Percentiles rank a stretch among this genome's conserved stretches.
Conservation (phyloP, 805 yeast species). For the Spathaspora girioi region DNA sequence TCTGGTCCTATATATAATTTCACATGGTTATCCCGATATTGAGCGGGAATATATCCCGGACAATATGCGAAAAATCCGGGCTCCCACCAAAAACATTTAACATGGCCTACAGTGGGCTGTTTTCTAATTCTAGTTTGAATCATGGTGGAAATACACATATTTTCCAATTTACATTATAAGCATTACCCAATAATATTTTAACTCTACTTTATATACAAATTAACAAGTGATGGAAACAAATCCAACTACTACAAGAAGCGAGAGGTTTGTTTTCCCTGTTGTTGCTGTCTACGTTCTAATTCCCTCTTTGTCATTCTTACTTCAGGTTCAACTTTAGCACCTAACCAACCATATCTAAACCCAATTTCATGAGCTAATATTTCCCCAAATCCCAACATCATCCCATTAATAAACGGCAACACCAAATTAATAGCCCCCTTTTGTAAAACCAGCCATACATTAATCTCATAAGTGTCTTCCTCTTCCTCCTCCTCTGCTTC, state of each 20-base stretch:
- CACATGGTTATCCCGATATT: background rate
- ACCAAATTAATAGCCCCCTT: slow-evolving; percentile 71
- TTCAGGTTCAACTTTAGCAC: slow-evolving; percentile 56
- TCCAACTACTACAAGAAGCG: slow-evolving; percentile 14
- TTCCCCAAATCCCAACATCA: slow-evolving; percentile 96
- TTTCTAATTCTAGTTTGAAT: background rate
- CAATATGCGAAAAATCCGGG: background rate
- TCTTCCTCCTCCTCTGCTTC: slow-evolving; percentile 13
- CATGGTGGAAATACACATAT: background rate
- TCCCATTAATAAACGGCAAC: slow-evolving; percentile 86
- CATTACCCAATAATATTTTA: background rate
- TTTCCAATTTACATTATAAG: background rate
- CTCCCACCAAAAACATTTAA: background rate
- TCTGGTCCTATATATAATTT: background rate
- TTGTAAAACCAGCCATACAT: slow-evolving; percentile 38
- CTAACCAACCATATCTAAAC: slow-evolving; percentile 70
- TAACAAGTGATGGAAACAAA: background rate
- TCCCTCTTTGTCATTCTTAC: slow-evolving; percentile 22
- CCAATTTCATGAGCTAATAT: slow-evolving; percentile 91
- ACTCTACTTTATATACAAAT: background rate
- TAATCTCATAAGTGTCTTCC: slow-evolving; percentile 9
- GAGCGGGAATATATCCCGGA: background rate
- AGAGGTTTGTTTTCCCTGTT: slow-evolving; percentile 1
- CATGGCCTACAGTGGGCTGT: too few species aligned
- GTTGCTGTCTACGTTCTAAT: slow-evolving; percentile 3